Evolutionary conservation across 2,329 filamentous ascomycete genomes (phyloP), one percentile per base, ranked within the genome.

Genomic region (Hypoxylon sp.): DNA sequence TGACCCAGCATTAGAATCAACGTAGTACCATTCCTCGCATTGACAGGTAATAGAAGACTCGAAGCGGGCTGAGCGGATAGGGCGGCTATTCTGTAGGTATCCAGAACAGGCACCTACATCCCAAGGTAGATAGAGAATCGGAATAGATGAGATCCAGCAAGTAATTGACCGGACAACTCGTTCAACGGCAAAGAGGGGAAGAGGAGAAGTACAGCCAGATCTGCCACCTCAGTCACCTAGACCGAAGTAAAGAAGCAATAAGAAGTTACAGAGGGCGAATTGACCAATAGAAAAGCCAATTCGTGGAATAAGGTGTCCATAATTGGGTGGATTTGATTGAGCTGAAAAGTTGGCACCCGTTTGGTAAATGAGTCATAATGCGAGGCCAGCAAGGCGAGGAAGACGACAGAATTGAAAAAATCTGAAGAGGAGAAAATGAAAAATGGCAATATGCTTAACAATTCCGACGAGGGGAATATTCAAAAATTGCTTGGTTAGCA

Each of bases 331-430:
- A 42, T 62, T 65, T 59, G 44, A 62, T 57, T 31, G 29, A 54
- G 63, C 51, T 57, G 42, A 61, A 61, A 66, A 53, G 50, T 44
- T 48, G 60, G 50, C 47, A 53, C 54, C 61, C 55, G 47, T 63
- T 66, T 37, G 65, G 61, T 57, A 44, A 47, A 42, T 75, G 74
- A 75, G 73, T 75, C 74, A 75, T 72, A 64, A 44, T 24, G 54
- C 35, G 53, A 59, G 14, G 48, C 47, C 47, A 42, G 44, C 24
- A 42, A 65, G 61, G 61, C 61, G 54, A 62, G 61, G 59, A 68
- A 64, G 39, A 33, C 26, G 26, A 44, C 42, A 53, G 51, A 66
- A 59, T 59, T 39, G 59, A 46, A 33, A 33, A 66, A 68, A 66
- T 13, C 47, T 10, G 8, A 50, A 33, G 47, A 48, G 17, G 44